These are phyloP conservation scores for Hamamelis virginiana DNA, from an alignment of 164 flowering plant species.

Conservation along the genomic window DNA sequence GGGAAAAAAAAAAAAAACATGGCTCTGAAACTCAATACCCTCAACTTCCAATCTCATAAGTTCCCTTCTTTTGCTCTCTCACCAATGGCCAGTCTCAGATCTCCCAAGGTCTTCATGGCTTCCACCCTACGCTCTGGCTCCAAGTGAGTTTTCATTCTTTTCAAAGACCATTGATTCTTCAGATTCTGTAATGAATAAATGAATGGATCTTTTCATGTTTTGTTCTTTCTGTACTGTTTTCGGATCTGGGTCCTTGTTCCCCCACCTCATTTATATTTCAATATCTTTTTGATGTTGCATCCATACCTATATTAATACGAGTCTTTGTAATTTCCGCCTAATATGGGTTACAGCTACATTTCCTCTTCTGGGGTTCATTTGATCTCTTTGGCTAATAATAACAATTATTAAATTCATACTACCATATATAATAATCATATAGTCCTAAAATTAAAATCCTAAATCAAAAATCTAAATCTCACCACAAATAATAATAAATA, in stretches of 20 bases:
- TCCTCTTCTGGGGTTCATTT: no score
- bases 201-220: slow-evolving; percentile 5
- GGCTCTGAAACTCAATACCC: slow-evolving; percentile 53
- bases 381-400: no score
- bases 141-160: slow-evolving; percentile 31
- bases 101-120: slow-evolving; percentile 60
- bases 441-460: no score
- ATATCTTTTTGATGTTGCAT: neutral
- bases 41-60: slow-evolving; percentile 37
- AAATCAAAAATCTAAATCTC: no score
- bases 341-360: no score
- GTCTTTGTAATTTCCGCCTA: neutral
- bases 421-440: no score
- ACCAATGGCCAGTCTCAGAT: slow-evolving; percentile 42
- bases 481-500: no score
- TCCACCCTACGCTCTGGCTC: slow-evolving; percentile 45
- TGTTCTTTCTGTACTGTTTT: slow-evolving; percentile 9
- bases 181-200: neutral
- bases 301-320: neutral
- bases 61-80: slow-evolving; percentile 41
- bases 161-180: neutral
- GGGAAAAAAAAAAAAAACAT: slow-evolving; percentile 21
- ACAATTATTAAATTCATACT: no score
- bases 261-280: neutral
- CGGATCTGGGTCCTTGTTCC: slow-evolving; percentile 21